Evolutionary conservation across 306 rosid species (phyloP), one percentile per base, ranked within the genome.

Genomic region (Prosopis cineraria): DNA sequence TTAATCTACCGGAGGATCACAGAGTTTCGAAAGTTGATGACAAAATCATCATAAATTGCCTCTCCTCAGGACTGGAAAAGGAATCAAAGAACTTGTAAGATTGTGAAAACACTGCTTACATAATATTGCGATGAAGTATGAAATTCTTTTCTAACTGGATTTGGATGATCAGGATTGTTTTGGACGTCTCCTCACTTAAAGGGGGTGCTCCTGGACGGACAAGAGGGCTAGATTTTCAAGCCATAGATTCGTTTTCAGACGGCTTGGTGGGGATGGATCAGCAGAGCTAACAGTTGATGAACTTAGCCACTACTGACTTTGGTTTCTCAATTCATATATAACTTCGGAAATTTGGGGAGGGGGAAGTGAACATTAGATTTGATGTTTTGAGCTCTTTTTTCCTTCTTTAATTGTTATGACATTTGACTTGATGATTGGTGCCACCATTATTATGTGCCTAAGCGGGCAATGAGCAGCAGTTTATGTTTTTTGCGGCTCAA

Each of bases 161-260:
- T 48, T 73, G 62, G 69, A 47, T 66, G 68, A 79, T 36, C 91
- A 96, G 98, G 93, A 85, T 93, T 62, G 86, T 83, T 80, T 67
- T 96, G 82, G 97, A 93, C 88, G 82, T 88, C 65, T 91, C 97
- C 22, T 69, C 91, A 1, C 85, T 88, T 40, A 91, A 87, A 80
- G 99, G 94, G 0, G 98, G 99, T 5, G 93, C 97, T 2, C 97
- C 98, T 19, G 96, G 93, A 39, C 93, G 99, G 81, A 91, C 99
- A 4, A 86, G 99, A 89, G 99, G 99, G 19, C 88, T 96, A 19
- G 83, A 89, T 43, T 80, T 84, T 30, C 84, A 82, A 48, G 77
- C 86, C 52, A 80, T 79, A 7, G 78, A 77, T 81, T 88, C 88
- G 0, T 70, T 83, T 56, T 70, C 90, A 10, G 87, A 89, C 31